Base-by-base conservation (phyloP, 768 basidiomycete genomes). In the Polyporus arcularius region DNA sequence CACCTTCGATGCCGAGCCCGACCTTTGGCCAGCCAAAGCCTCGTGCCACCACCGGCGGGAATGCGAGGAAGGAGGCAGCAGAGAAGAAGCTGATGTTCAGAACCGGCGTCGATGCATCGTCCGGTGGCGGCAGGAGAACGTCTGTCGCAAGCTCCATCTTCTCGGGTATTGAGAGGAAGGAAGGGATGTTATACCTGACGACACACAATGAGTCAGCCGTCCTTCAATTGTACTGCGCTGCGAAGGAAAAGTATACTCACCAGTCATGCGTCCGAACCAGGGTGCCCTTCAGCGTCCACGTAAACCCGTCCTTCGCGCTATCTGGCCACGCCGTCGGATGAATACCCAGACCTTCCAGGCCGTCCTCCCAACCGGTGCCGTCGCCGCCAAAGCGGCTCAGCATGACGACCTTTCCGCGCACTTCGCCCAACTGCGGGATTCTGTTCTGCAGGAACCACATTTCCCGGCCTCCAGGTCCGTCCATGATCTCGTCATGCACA, bases 261-360 rank as follows among this genome's bases (percentile, higher is more conserved):
- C 96, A 97, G 71, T 96, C 96, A 53, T 96, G 92, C 9, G 83
- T 90, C 54, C 85, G 82, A 11, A 96, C 85, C 18, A 82, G 72
- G 0, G 87, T 88, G 28, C 82, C 80, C 63, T 86, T 85, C 67
- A 88, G 85, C 68, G 84, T 80, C 93, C 94, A 95, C 46, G 82
- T 76, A 70, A 97, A 98, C 0, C 87, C 91, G 1, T 79, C 74
- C 66, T 82, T 85, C 38, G 73, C 76, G 65, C 85, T 92, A 74
- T 97, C 88, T 0, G 93, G 94, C 95, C 95, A 98, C 1, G 74
- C 78, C 1, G 82, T 83, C 5, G 95, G 94, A 66, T 94, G 91
- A n/a, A 98, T 90, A 1, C 95, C 95, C 62, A 94, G 75, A 2
- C 87, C 90, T 53, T 89, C 84, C 9, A 82, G 65, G 3, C 83